A percentile compares a stretch with the other conserved stretches of the same genome.
These are phyloP conservation scores for Stentor coeruleus DNA, from an alignment of 73 alveolate species.

Conservation along the genomic window DNA sequence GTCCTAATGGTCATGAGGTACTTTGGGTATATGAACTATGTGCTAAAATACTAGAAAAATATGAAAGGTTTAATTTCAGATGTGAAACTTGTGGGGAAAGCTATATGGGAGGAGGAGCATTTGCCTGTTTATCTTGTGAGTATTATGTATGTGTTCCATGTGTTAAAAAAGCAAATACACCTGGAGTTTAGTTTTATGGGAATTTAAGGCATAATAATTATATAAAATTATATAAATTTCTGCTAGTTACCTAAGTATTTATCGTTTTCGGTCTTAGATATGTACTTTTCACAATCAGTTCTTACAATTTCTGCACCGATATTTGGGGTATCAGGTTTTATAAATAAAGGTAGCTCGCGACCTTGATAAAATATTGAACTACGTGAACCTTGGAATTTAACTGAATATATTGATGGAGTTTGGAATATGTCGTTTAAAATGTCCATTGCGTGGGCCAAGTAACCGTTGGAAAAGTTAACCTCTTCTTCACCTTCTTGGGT, in stretches of 20 bases:
- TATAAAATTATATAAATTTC: no score
- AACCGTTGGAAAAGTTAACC: neutral
- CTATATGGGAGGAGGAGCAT: neutral
- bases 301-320: no score
- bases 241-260: no score
- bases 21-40: neutral
- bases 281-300: no score
- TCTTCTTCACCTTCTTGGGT: constrained; percentile 20
- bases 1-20: neutral
- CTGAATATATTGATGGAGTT: neutral
- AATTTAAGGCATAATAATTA: no score
- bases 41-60: neutral
- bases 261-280: no score
- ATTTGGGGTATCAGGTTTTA: neutral
- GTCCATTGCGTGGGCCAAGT: neutral
- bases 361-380: neutral
- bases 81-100: neutral
- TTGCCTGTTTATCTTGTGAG: neutral
- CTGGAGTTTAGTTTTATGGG: no score
- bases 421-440: neutral
- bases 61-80: neutral
- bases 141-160: neutral
- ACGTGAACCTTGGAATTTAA: neutral
- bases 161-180: no score
- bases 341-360: neutral